phyloP scores from a whole-genome alignment of 2,329 filamentous ascomycete genomes.

The Monosporascus sp. region DNA sequence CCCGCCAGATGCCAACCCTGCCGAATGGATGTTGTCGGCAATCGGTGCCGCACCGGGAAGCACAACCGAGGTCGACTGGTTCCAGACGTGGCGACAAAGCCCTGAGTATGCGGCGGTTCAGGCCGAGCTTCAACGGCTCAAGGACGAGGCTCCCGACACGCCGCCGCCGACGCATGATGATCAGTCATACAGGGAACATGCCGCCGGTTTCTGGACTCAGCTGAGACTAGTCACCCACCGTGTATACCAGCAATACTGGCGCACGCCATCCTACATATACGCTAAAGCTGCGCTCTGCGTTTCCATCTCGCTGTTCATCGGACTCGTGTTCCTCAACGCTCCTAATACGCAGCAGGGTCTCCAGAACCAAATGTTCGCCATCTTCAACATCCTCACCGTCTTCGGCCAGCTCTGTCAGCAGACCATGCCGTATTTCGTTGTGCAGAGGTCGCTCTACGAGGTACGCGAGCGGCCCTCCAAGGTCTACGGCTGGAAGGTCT shows the following conservation, averaged over 20 bases:
- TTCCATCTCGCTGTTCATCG: slow-evolving; percentile 67
- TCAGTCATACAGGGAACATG: slow-evolving; percentile 66
- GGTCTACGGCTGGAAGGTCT: slow-evolving; percentile 79
- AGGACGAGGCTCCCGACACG: slow-evolving; percentile 37
- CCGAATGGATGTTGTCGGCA: slow-evolving; percentile 71
- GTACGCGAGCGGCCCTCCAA: slow-evolving; percentile 80
- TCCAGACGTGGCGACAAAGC: slow-evolving; percentile 45
- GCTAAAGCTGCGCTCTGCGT: slow-evolving; percentile 68
- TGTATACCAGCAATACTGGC: slow-evolving; percentile 90
- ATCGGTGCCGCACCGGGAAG: slow-evolving; percentile 61
- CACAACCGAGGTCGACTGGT: slow-evolving; percentile 60
- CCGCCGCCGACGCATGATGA: slow-evolving; percentile 28
- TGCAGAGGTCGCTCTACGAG: slow-evolving; percentile 77
- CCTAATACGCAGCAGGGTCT: slow-evolving; percentile 70
- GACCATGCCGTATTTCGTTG: slow-evolving; percentile 81
- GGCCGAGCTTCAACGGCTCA: slow-evolving; percentile 52
- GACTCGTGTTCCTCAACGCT: slow-evolving; percentile 72
- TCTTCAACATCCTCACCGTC: slow-evolving; percentile 78
- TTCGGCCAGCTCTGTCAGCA: slow-evolving; percentile 77
- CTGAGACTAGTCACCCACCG: slow-evolving; percentile 63
- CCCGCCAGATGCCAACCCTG: slow-evolving; percentile 67
- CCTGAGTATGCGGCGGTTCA: slow-evolving; percentile 45
- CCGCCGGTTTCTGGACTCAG: slow-evolving; percentile 67
- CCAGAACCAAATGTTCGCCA: slow-evolving; percentile 80
- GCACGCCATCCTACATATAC: slow-evolving; percentile 84